These are phyloP conservation scores for Geoglossum cookeanum DNA, from an alignment of 2,329 filamentous ascomycete species.

Conservation along the genomic window DNA sequence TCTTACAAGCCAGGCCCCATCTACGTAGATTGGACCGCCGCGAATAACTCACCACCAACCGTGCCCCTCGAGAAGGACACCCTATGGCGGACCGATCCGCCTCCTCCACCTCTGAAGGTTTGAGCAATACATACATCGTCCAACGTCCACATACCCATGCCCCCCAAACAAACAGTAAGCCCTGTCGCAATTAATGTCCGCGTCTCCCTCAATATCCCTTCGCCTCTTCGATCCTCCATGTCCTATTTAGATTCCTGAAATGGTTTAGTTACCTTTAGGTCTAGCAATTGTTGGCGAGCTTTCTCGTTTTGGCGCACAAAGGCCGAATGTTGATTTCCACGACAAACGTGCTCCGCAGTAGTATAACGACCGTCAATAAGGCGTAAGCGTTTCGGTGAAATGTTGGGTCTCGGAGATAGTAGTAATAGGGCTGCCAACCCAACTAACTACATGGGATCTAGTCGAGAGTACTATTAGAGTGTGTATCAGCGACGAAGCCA, in stretches of 20 bases:
- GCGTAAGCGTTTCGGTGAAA: conserved; percentile 74
- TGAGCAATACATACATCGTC: conserved; percentile 61
- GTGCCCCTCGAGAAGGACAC: conserved; percentile 53
- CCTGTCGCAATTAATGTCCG: conserved; percentile 57
- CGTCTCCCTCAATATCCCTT: conserved; percentile 44
- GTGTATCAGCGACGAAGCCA: background rate
- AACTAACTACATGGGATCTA: conserved; percentile 27
- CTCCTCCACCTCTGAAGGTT: conserved; percentile 46
- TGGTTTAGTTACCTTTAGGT: conserved; percentile 7
- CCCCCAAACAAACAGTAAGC: conserved; percentile 50
- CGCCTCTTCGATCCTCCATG: conserved; percentile 34
- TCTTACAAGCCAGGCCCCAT: background rate
- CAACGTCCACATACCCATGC: conserved; percentile 59
- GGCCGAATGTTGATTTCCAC: conserved; percentile 52
- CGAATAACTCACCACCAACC: conserved; percentile 42
- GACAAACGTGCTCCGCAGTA: conserved; percentile 55
- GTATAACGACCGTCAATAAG: conserved; percentile 47
- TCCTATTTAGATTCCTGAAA: conserved; percentile 18
- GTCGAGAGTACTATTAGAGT: conserved; percentile 23
- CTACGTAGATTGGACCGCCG: background rate
- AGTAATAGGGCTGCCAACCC: conserved; percentile 44
- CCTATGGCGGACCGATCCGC: conserved; percentile 58
- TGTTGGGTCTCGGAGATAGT: conserved; percentile 59
- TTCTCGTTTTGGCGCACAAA: conserved; percentile 29
- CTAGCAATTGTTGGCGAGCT: conserved; percentile 17